Evolutionary conservation across 495 filamentous ascomycete species (phyloP), one percentile per base, ranked within the genome.

Genomic region (Aspergillus funiculosus): DNA sequence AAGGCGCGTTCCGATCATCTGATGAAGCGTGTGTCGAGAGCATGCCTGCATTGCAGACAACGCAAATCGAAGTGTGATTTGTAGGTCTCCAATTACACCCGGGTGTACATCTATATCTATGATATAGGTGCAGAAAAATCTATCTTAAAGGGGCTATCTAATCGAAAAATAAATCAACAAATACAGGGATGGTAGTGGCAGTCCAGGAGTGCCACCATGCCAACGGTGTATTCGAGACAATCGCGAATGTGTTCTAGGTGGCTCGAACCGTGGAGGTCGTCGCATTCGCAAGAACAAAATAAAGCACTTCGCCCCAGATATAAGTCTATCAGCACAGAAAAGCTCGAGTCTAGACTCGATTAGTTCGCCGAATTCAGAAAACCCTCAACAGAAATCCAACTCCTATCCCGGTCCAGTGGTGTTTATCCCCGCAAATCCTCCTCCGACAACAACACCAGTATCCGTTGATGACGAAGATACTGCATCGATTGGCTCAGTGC

Each of bases 11-110:
- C 51, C 19, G 58, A 61, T 46, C 54, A 59, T 17, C 38, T 60
- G 51, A 68, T 68, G 50, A 81, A 79, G 66, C 69, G 80, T 39
- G 78, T 79, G 2, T 80, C 79, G 22, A 66, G 77, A 37, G 80
- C 80, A 9, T 83, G 80, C 62, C 57, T 82, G 47, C 73, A 78
- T 48, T 83, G 80, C 57, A 55, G 79, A 36, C 78, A 77, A 62
- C 64, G 80, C 49, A 83, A 83, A 58, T 78, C 74, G 6, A 75
- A 75, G 50, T 83, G 80, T 64, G 77, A 81, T 59, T 63, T 83
- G 75, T 81, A 75, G 57, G 70, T 69, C 22, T 48, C 15, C 22
- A 25, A 27, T 1, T 17, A 11, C 15, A 13, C 15, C 5, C 9
- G 24, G 20, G 6, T 10, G 19, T 13, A 11, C 2, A 39, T 5